These are phyloP conservation scores for Microsporum canis DNA, from an alignment of 2,329 filamentous ascomycete species.

Conservation along the genomic window DNA sequence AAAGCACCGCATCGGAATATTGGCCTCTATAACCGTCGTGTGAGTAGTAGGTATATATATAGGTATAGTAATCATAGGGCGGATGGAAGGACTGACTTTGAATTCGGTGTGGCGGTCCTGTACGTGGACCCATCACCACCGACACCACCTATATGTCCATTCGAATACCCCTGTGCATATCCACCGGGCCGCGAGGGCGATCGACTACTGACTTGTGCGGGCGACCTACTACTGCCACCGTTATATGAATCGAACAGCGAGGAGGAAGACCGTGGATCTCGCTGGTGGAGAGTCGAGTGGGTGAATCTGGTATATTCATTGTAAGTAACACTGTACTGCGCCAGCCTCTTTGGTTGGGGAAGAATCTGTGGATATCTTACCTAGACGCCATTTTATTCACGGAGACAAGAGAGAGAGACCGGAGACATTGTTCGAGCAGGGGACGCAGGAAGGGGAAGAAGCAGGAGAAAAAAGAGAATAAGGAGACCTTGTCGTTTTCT, in stretches of 20 bases:
- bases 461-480: neutral
- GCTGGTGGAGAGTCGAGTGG: constrained; percentile 57
- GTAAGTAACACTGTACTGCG: neutral
- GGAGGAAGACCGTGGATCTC: constrained; percentile 54
- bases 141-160: constrained; percentile 10
- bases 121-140: constrained; percentile 33
- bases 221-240: constrained; percentile 35
- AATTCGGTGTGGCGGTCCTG: constrained; percentile 60
- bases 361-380: neutral
- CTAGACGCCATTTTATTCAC: constrained; percentile 13
- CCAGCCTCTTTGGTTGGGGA: neutral
- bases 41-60: neutral
- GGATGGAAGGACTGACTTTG: constrained; percentile 39
- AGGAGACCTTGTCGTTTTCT: constrained; percentile 1
- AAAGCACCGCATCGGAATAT: constrained; percentile 83
- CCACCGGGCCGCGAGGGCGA: constrained; percentile 29
- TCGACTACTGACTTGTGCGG: constrained; percentile 18
- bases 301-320: constrained; percentile 45
- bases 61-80: neutral
- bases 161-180: constrained; percentile 18
- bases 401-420: neutral
- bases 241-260: constrained; percentile 67
- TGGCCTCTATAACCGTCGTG: constrained; percentile 48
- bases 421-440: neutral
- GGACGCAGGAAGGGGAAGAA: neutral